Conservation (phyloP, 306 rosid species). For the Trifolium pratense region DNA sequence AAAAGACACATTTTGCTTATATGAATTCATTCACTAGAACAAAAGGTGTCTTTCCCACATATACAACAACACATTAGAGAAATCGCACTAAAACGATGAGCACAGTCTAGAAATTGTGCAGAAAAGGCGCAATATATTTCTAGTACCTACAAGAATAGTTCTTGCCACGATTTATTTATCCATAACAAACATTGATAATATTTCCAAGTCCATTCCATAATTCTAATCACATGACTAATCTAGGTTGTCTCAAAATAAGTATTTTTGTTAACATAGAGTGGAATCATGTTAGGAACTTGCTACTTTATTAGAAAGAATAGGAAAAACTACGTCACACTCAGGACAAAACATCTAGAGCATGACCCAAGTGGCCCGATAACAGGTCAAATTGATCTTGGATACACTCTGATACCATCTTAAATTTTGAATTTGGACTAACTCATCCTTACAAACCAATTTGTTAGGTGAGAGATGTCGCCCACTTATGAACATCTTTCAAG, state of each 20-base stretch:
- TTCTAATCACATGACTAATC: not conserved
- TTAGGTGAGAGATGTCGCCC: not conserved
- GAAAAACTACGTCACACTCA: not conserved
- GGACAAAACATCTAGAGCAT: not conserved
- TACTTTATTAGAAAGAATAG: not conserved
- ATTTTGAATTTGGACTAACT: not conserved
- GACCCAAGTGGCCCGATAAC: not conserved
- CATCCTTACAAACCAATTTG: not conserved
- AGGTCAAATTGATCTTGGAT: not conserved
- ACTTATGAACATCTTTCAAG: not conserved
- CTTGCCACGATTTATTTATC: too few species aligned
- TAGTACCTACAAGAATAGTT: too few species aligned
- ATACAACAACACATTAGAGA: not conserved
- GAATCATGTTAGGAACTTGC: not conserved
- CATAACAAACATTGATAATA: too few species aligned
- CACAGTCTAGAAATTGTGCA: not conserved
- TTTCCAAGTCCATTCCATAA: too few species aligned
- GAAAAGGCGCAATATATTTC: too few species aligned
- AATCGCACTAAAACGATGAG: slow-evolving; percentile 1
- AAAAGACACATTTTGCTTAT: too few species aligned
- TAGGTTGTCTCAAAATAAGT: not conserved
- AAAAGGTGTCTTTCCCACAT: not conserved
- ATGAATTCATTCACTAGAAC: too few species aligned
- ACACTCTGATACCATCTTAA: not conserved
- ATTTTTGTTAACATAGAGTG: not conserved